Evolutionary conservation across 2,329 filamentous ascomycete genomes (phyloP), one percentile per base, ranked within the genome.

Genomic region (Curvularia hawaiiensis): DNA sequence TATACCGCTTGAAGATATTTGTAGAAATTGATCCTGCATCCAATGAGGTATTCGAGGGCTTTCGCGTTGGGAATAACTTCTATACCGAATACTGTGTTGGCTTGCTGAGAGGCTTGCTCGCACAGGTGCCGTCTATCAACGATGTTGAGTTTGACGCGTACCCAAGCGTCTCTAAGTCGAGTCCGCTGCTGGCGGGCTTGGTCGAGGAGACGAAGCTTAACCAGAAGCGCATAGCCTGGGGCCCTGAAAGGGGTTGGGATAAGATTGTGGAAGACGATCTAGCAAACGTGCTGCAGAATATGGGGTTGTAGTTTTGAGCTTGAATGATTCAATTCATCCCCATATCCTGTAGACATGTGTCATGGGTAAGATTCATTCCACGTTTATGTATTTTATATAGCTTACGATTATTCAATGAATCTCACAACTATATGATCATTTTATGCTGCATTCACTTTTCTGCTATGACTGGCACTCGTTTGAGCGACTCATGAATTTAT

Each of bases 111-210:
- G 79, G 78, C 8, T 80, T 92, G 3, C 68, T 92, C 2, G 76
- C 79, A 1, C 80, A 81, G 53, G 75, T 90, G 56, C 85, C 88
- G 0, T 81, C 79, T 38, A 72, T 90, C 2, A 70, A 81, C 9
- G 78, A 79, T 1, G 79, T 92, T 20, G 84, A 90, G 66, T 90
- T 93, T 60, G 90, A 93, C 73, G 90, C 84, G 0, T 90, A 83
- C 70, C 77, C 83, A 0, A 84, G 84, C 52, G 87, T 93, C 4
- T 85, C 84, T 72, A 88, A 87, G 70, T 81, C 81, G 1, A 85
- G 87, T 14, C 84, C 82, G 30, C 85, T 93, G 76, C 84, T 92
- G 79, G 75, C 77, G 10, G 84, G 81, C 2, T 76, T 93, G 20
- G 72, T 89, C 9, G 79, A 83, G 1, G 80, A 84, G 4, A 80